Evolutionary conservation across 441 rosid species (phyloP), one percentile per base, ranked within the genome.

Genomic region (Gossypium aridum): DNA sequence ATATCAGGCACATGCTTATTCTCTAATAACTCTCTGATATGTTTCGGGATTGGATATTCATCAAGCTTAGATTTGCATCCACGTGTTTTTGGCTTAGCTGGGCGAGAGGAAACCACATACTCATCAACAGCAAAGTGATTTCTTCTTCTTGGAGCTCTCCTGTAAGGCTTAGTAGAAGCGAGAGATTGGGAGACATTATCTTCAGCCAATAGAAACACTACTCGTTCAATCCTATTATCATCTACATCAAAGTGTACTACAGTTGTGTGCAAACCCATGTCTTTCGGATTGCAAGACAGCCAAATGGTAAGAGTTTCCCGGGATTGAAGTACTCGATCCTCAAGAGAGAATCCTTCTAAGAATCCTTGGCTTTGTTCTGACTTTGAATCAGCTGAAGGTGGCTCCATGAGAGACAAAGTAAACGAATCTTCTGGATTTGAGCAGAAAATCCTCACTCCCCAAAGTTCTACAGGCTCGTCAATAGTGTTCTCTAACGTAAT

Each of bases 231-330:
- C 68, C 79, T 73, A 23, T 81, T 87, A 70, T 78, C 78, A 3
- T 79, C 87, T 7, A 80, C 75, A 68, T 87, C 87, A 79, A 89
- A 89, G 67, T 84, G 80, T 37, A 87, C 79, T 1, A 83, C 79
- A 8, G 91, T 69, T 31, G 86, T 83, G 77, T 83, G 82, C 82
- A 89, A 66, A n/a, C 93, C 93, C 75, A 89, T 75, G 22, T 81
- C 93, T 70, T 74, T 78, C 0, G 91, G 90, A 61, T 81, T 87
- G 83, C 93, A 89, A 72, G 90, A 87, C 43, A 89, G 68, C 93
- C 93, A 89, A 64, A 89, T 19, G 14, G 82, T 85, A 43, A 87
- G 73, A 7, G 78, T 78, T 68, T 85, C 81, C 1, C 34, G 45
- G 0, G 94, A 82, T 68, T 84, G 85, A 73, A 89, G 85, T 55